Base-by-base conservation (phyloP, 2,329 filamentous ascomycete genomes). In the Podosphaera xanthii region DNA sequence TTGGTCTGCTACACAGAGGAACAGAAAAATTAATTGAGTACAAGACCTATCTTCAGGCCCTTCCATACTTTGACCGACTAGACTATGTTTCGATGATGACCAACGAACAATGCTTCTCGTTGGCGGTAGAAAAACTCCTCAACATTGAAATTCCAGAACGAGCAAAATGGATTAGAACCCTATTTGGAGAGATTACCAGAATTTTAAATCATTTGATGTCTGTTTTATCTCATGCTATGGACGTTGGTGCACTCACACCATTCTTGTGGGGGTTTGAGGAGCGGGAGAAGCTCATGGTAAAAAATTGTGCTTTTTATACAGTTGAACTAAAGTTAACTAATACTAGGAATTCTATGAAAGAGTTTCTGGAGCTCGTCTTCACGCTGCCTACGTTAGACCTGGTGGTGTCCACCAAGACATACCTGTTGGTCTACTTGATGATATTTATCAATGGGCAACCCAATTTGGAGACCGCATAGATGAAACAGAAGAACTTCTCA, bases 71-170 rank as follows among this genome's bases (percentile, higher is more conserved):
- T 71, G 92, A 98, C 75, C 88, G 92, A 67, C 79, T 98, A 72
- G 92, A 98, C 74, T 98, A 98, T 73, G 90, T 96, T 67, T 96
- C 89, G 69, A 98, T 98, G 94, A 98, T 98, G 92, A 98, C 92
- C 69, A 98, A 98, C 74, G 92, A 98, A 78, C 92, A 98, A 75
- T 95, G 89, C 70, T 98, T 88, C 74, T 82, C 89, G 44, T 79
- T 98, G 65, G 92, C 89, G 30, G 91, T 97, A 59, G 92, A 98
- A 80, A 98, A 98, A 79, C 79, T 98, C 62, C 77, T 98, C 68
- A 98, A 98, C 73, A 78, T 98, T 64, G 94, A 98, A 71, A 87
- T 98, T 63, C 92, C 92, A 33, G 86, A 92, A 64, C 80, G 92
- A 69, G 92, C 92, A 67, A 97, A 98, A 77, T 98, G 84, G 77